Base-by-base conservation (phyloP, 768 basidiomycete genomes). In the Astraeus odoratus region DNA sequence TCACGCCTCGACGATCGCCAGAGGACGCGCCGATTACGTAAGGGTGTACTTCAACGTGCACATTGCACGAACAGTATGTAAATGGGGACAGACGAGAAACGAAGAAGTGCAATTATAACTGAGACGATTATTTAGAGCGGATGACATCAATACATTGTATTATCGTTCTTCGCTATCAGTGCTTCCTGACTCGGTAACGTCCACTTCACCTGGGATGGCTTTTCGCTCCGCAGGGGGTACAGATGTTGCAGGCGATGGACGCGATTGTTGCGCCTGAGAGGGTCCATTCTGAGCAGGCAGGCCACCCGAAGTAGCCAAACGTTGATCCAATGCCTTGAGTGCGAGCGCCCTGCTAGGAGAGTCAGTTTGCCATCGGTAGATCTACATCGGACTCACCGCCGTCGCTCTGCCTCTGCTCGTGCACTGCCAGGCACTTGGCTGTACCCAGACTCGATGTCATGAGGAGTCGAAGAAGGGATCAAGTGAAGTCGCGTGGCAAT, bases 301-400 rank as follows among this genome's bases (percentile, higher is more conserved):
- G 41, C 42, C 57, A 26, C 61, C 47, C 42, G 60, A 74, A 49
- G 75, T 82, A 24, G 94, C 91, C 42, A 98, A 64, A 24, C 93
- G 78, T 57, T 96, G 93, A 56, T 99, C 96, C 27, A 99, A 76
- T 3, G 96, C 96, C 64, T 97, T 96, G 57, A 99, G 70, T 24
- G 96, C 96, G 73, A 99, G 80, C 1, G 94, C 92, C 54, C 95
- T 96, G 57, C 20, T 48, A 44, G 44, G 5, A 42, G n/a, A 45
- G 43, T 51, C 20, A 57, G 46, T 47, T 18, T 5, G 33, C 16
- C 10, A 50, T 6, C 19, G 16, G n/a, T 37, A 13, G 15, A 29
- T 5, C 5, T 27, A 20, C 16, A 29, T 22, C 33, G 43, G 13
- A 62, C 78, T 46, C 50, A 93, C 93, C 95, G 78, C 70, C 95